Conservation (phyloP, 2,329 filamentous ascomycete genomes). For the Diaporthe aspalathi region DNA sequence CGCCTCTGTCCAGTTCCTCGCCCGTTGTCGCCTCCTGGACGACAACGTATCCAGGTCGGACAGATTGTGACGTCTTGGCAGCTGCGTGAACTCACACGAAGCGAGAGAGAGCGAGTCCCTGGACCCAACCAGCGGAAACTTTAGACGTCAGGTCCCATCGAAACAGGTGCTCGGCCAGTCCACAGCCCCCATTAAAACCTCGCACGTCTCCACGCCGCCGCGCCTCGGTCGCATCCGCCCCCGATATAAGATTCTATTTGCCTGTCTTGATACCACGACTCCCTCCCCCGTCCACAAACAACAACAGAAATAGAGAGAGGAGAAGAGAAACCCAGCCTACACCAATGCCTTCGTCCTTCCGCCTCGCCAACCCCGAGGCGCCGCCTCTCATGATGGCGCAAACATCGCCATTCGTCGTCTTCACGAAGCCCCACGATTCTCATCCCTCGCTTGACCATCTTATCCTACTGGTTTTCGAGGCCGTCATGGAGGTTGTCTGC, state of each 20-base stretch:
- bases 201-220: slow-evolving; percentile 25
- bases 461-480: slow-evolving; percentile 88
- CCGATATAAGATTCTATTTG: slow-evolving; percentile 5
- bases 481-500: slow-evolving; percentile 93
- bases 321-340: not conserved
- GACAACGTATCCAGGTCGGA: slow-evolving; percentile 4
- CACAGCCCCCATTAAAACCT: slow-evolving; percentile 25
- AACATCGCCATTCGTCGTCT: slow-evolving; percentile 54
- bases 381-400: slow-evolving; percentile 46
- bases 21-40: slow-evolving; percentile 4
- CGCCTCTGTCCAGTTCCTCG: slow-evolving; percentile 2
- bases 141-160: slow-evolving; percentile 27
- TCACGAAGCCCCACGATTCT: slow-evolving; percentile 57
- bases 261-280: not conserved
- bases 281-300: not conserved
- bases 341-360: slow-evolving; percentile 56
- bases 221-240: slow-evolving; percentile 14
- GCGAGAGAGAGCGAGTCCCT: slow-evolving; percentile 25
- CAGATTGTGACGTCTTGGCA: slow-evolving; percentile 27
- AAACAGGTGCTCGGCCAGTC: slow-evolving; percentile 13
- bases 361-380: slow-evolving; percentile 49
- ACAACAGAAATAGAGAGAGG: not conserved
- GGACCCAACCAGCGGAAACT: slow-evolving; percentile 22
- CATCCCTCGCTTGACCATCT: slow-evolving; percentile 78
- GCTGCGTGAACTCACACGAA: slow-evolving; percentile 21